Percentiles rank a stretch among this genome's conserved stretches.
Evolutionary conservation across 2,329 filamentous ascomycete species (phyloP).

Genomic region (Fusarium sublunatum): DNA sequence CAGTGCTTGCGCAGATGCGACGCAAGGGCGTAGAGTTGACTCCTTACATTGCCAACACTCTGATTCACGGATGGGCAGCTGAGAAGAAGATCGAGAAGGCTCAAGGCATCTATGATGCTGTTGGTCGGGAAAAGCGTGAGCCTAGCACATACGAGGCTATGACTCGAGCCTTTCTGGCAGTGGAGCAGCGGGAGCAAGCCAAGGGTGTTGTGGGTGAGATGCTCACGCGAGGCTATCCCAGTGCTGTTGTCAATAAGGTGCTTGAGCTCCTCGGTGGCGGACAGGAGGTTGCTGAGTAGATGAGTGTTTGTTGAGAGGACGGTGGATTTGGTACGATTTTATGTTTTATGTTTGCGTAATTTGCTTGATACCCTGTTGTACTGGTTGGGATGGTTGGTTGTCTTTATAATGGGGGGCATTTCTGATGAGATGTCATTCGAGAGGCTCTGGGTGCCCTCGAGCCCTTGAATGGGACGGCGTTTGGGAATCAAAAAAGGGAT

Average conservation of each 20-base stretch:
- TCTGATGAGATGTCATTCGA: slow-evolving; percentile 33
- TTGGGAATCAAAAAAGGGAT: slow-evolving; percentile 43
- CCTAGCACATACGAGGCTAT: slow-evolving; percentile 99
- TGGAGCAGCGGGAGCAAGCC: slow-evolving; percentile 81
- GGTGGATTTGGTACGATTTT: slow-evolving; percentile 39
- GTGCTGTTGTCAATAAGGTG: slow-evolving; percentile 92
- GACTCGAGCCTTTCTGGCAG: slow-evolving; percentile 90
- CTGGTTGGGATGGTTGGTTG: slow-evolving; percentile 39
- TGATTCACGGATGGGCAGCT: slow-evolving; percentile 96
- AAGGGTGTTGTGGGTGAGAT: slow-evolving; percentile 88
- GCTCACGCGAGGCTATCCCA: slow-evolving; percentile 88
- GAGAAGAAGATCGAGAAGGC: slow-evolving; percentile 85
- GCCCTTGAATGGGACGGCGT: slow-evolving; percentile 45
- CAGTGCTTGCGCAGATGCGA: slow-evolving; percentile 81
- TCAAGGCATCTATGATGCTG: slow-evolving; percentile 80
- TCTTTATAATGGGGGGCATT: slow-evolving; percentile 39
- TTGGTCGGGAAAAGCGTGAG: slow-evolving; percentile 83
- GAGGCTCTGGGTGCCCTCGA: slow-evolving; percentile 33
- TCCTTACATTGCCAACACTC: slow-evolving; percentile 96
- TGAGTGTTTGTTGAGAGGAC: slow-evolving; percentile 9
- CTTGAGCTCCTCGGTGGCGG: slow-evolving; percentile 82
- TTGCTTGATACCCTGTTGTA: slow-evolving; percentile 50
- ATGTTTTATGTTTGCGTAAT: slow-evolving; percentile 42
- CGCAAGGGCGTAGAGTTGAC: slow-evolving; percentile 82
- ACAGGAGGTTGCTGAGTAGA: slow-evolving; percentile 53